Conservation (phyloP, 495 filamentous ascomycete species). For the Neurospora sublineolata region DNA sequence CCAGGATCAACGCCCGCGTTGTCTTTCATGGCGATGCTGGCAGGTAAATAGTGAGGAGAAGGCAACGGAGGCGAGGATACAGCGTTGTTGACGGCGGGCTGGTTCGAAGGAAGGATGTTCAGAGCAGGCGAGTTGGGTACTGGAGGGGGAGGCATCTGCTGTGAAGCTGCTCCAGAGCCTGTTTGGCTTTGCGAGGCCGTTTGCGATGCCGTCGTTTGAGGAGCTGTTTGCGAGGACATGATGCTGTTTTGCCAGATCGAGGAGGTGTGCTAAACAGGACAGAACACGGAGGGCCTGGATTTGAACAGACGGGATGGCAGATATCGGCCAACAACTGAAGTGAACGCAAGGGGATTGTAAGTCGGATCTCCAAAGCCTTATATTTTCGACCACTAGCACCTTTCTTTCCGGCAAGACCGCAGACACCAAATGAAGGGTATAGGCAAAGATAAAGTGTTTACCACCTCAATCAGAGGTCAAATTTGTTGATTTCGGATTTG, state of each 20-base stretch:
- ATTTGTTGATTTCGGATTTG: neutral
- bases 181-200: neutral
- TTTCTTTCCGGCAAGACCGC: neutral
- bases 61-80: constrained; percentile 22
- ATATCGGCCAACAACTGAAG: neutral
- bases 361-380: neutral
- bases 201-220: neutral
- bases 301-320: neutral
- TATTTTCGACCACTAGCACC: neutral
- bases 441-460: neutral
- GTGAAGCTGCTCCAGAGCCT: constrained; percentile 9
- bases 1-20: constrained; percentile 47
- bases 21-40: constrained; percentile 33
- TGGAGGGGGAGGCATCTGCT: constrained; percentile 22
- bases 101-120: constrained; percentile 44
- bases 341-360: neutral
- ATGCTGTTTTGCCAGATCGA: neutral
- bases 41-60: constrained; percentile 6
- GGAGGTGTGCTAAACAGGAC: neutral
- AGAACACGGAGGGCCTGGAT: neutral
- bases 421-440: neutral
- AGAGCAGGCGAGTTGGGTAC: constrained; percentile 24
- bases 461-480: neutral
- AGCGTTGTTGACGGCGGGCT: constrained; percentile 36
- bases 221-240: neutral